Percentiles rank a stretch among this genome's conserved stretches.
phyloP scores from a whole-genome alignment of 345 rosid species.

The Syzygium jambos region DNA sequence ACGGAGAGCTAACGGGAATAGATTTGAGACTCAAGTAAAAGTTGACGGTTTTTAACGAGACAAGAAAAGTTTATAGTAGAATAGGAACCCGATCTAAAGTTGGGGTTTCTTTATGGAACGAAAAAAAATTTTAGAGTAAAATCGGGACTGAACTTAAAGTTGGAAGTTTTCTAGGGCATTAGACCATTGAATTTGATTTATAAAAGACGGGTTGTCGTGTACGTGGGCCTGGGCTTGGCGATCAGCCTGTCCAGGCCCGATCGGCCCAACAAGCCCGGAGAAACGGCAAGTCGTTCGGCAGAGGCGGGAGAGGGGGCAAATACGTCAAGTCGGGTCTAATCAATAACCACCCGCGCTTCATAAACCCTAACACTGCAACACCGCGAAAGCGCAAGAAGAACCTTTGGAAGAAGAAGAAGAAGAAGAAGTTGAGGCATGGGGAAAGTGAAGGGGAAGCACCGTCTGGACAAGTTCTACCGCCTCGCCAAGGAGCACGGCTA shows the following conservation, averaged over 20 bases:
- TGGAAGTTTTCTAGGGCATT: too few relatives aligned
- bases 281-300: background rate
- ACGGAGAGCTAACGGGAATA: too few relatives aligned
- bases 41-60: too few relatives aligned
- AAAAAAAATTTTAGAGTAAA: too few relatives aligned
- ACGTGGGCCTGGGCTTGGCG: background rate
- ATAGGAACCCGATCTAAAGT: too few relatives aligned
- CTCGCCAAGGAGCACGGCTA: slow-evolving; percentile 91
- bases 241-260: background rate
- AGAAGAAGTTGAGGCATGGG: slow-evolving; percentile 29
- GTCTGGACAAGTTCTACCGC: slow-evolving; percentile 69
- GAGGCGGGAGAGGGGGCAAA: background rate
- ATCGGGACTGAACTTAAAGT: too few relatives aligned
- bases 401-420: background rate
- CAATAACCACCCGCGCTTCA: background rate
- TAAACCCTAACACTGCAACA: slow-evolving; percentile 1
- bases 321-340: background rate
- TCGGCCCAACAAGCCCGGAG: background rate
- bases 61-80: too few relatives aligned
- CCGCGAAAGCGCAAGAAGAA: background rate
- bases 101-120: too few relatives aligned
- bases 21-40: too few relatives aligned
- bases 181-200: too few relatives aligned
- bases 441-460: slow-evolving; percentile 74
- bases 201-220: background rate